Evolutionary conservation across 257 asterid genomes (phyloP).

Genomic region (Lithospermum erythrorhizon): DNA sequence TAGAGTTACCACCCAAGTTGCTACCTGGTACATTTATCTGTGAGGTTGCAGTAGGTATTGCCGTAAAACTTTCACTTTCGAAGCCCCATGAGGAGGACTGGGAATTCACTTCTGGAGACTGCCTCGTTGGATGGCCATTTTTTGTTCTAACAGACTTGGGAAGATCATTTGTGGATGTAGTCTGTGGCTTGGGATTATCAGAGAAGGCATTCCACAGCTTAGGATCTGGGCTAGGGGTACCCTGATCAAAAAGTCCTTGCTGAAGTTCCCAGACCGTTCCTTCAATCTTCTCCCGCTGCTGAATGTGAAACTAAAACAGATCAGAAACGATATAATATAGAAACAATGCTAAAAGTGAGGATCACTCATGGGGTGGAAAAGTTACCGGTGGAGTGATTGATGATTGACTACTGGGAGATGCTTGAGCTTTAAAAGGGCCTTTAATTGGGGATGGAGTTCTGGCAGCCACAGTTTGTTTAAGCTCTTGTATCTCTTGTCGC

Average conservation of each 20-base stretch:
- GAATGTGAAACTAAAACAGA: conserved; percentile 5
- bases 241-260: conserved; percentile 47
- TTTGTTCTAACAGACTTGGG: conserved; percentile 67
- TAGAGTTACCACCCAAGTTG: conserved; percentile 32
- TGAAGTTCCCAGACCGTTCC: conserved; percentile 78
- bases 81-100: conserved; percentile 60
- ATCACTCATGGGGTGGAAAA: conserved; percentile 2
- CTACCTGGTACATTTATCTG: conserved; percentile 25
- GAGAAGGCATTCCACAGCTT: conserved; percentile 81
- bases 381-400: conserved; percentile 34
- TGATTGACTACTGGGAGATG: conserved; percentile 44
- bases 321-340: background rate
- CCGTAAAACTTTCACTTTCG: conserved; percentile 66
- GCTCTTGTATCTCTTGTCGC: conserved; percentile 88
- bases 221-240: conserved; percentile 46
- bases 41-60: conserved; percentile 46
- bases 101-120: conserved; percentile 25
- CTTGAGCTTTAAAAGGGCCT: conserved; percentile 34
- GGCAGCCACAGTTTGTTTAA: conserved; percentile 60
- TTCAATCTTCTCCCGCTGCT: conserved; percentile 53
- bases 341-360: background rate
- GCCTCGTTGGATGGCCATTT: conserved; percentile 41
- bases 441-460: conserved; percentile 52
- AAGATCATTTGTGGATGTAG: conserved; percentile 20
- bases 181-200: conserved; percentile 41